Percentiles rank a stretch among this genome's conserved stretches.
phyloP scores from a whole-genome alignment of 192 early-diverging fungal genomes.

The Entomortierella chlamydospora region DNA sequence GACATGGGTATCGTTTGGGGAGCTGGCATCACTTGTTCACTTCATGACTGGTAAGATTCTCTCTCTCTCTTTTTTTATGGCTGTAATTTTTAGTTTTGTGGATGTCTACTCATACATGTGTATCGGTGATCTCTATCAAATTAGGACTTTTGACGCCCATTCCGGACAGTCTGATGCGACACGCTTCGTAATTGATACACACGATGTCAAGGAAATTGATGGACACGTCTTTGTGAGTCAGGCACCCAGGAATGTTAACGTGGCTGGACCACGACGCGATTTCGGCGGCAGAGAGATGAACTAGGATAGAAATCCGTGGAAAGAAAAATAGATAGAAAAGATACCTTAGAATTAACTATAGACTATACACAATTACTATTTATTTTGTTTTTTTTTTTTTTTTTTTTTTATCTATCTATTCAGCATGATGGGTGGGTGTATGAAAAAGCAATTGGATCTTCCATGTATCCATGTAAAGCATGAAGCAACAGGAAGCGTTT shows the following conservation, averaged over 20 bases:
- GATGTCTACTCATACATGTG: too few relatives aligned
- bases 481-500: too few relatives aligned
- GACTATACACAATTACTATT: background rate
- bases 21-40: slow-evolving; percentile 35
- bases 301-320: background rate
- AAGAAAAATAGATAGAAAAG: too few relatives aligned
- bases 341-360: background rate
- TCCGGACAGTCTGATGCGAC: slow-evolving; percentile 49
- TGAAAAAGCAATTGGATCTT: too few relatives aligned
- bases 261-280: slow-evolving; percentile 42
- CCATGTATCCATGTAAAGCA: too few relatives aligned
- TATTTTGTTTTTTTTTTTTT: background rate
- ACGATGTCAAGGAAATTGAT: slow-evolving; percentile 48
- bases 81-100: background rate
- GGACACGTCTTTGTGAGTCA: slow-evolving; percentile 42
- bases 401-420: background rate
- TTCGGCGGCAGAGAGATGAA: slow-evolving; percentile 51
- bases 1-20: slow-evolving; percentile 56
- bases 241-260: slow-evolving; percentile 25
- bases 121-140: too few relatives aligned
- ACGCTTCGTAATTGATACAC: slow-evolving; percentile 49
- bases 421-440: too few relatives aligned
- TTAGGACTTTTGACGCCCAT: slow-evolving; percentile 44
- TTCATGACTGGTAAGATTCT: slow-evolving; percentile 33
- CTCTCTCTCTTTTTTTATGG: background rate